phyloP scores from a whole-genome alignment of 176 grass and related monocot genomes.

The Microstegium vimineum region DNA sequence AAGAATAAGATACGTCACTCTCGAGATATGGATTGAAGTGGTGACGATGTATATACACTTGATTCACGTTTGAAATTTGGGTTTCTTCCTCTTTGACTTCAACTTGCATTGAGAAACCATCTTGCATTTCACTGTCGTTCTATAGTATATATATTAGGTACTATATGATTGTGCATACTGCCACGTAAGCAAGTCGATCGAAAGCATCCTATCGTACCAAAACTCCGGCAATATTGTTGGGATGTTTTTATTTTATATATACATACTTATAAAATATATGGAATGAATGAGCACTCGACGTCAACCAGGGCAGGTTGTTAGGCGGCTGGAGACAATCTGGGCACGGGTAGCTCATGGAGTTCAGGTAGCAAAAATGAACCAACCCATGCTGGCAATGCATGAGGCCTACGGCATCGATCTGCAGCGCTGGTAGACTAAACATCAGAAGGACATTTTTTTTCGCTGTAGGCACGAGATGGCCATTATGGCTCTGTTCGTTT shows the following conservation, averaged over 20 bases:
- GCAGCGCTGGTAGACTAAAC: background rate
- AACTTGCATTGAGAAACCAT: background rate
- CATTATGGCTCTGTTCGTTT: too few relatives aligned
- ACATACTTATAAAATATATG: background rate
- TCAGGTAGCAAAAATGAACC: background rate
- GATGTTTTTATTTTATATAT: background rate
- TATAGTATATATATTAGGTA: too few relatives aligned
- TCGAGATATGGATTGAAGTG: background rate
- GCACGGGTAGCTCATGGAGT: constrained; percentile 39
- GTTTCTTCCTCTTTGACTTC: constrained; percentile 1
- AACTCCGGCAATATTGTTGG: background rate
- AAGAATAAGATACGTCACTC: background rate
- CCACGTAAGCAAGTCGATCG: constrained; percentile 18
- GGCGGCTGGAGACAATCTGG: background rate
- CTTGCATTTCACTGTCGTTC: background rate
- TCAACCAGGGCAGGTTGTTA: constrained; percentile 9
- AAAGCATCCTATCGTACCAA: background rate
- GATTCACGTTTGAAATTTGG: background rate
- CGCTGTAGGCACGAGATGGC: constrained; percentile 35
- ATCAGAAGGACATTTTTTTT: background rate
- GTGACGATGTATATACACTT: background rate
- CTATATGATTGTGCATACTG: background rate
- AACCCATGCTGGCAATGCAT: constrained; percentile 3
- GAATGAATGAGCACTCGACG: too few relatives aligned
- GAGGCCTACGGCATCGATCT: background rate